These are phyloP conservation scores for Mrakia frigida DNA, from an alignment of 768 basidiomycete species.

Conservation along the genomic window DNA sequence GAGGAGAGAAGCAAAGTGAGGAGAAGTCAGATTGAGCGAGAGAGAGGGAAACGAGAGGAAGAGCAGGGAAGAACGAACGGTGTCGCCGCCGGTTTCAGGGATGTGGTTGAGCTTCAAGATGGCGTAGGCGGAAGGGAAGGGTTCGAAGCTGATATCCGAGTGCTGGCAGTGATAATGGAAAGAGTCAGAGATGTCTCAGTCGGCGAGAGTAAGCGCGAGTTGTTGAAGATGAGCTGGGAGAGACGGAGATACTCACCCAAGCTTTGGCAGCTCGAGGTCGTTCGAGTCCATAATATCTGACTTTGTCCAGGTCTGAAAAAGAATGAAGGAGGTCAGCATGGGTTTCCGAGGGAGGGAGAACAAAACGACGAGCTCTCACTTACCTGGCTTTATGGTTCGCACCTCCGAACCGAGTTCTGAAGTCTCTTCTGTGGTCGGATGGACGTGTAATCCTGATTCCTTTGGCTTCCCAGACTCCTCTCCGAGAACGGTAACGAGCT, in stretches of 20 bases:
- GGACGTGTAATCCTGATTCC: conserved; percentile 53
- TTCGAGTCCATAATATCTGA: neutral
- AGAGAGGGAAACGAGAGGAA: neutral
- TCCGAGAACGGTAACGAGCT: conserved; percentile 52
- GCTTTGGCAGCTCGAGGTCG: conserved; percentile 13
- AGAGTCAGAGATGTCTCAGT: too few relatives aligned
- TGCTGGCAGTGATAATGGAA: conserved; percentile 45
- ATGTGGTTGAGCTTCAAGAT: neutral
- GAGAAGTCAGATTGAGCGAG: neutral
- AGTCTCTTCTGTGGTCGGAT: conserved; percentile 51
- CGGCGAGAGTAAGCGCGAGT: too few relatives aligned
- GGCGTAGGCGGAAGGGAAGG: conserved; percentile 58
- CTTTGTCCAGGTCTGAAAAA: neutral
- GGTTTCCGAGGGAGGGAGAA: neutral
- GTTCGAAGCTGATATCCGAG: conserved; percentile 60
- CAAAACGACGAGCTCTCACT: too few relatives aligned
- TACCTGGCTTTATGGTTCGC: neutral
- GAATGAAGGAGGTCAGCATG: neutral
- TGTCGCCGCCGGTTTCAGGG: conserved; percentile 45
- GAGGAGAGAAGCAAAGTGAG: neutral
- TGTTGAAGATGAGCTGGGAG: too few relatives aligned
- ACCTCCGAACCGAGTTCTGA: conserved; percentile 49
- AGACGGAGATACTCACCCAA: conserved; percentile 23
- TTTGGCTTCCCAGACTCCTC: conserved; percentile 52
- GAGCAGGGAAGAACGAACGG: conserved; percentile 31